These are phyloP conservation scores for Phytophthora ohioensis DNA, from an alignment of 352 stramenopile species.

Conservation along the genomic window DNA sequence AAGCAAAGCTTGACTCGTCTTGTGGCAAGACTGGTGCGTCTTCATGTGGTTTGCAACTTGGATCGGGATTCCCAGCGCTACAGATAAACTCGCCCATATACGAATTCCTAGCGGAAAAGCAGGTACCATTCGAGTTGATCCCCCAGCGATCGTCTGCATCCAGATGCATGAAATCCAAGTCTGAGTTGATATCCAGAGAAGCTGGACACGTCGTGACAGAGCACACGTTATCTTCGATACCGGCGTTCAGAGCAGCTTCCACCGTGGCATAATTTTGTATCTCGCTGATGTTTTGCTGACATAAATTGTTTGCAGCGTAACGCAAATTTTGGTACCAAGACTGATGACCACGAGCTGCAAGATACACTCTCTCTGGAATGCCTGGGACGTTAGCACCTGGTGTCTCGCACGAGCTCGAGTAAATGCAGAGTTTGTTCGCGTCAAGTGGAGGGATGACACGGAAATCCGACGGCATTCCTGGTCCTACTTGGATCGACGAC, in stretches of 20 bases:
- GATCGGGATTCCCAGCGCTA: conserved; percentile 44
- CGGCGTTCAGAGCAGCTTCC: conserved; percentile 29
- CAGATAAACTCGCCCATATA: conserved; percentile 62
- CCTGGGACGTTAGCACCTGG: conserved; percentile 55
- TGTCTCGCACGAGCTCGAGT: conserved; percentile 53
- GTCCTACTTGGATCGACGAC: conserved; percentile 71
- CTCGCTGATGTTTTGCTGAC: conserved; percentile 37
- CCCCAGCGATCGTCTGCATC: conserved; percentile 43
- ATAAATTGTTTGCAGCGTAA: conserved; percentile 73
- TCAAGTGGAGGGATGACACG: conserved; percentile 45
- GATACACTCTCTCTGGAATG: conserved; percentile 54
- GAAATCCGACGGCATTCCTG: conserved; percentile 61
- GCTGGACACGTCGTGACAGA: conserved; percentile 44
- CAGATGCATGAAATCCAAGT: conserved; percentile 42
- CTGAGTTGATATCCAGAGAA: conserved; percentile 49
- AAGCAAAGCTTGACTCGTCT: conserved; percentile 48
- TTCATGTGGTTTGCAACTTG: conserved; percentile 28
- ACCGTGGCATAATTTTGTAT: conserved; percentile 39
- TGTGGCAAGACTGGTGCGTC: conserved; percentile 12
- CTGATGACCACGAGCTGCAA: conserved; percentile 48
- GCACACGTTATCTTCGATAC: conserved; percentile 54
- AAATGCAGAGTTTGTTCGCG: conserved; percentile 55
- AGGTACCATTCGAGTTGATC: conserved; percentile 58
- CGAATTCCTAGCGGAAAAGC: conserved; percentile 55
- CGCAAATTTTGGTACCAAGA: conserved; percentile 74